Base-by-base conservation (phyloP, 202 grass and related monocot species). In the Schoenoplectus triqueter region DNA sequence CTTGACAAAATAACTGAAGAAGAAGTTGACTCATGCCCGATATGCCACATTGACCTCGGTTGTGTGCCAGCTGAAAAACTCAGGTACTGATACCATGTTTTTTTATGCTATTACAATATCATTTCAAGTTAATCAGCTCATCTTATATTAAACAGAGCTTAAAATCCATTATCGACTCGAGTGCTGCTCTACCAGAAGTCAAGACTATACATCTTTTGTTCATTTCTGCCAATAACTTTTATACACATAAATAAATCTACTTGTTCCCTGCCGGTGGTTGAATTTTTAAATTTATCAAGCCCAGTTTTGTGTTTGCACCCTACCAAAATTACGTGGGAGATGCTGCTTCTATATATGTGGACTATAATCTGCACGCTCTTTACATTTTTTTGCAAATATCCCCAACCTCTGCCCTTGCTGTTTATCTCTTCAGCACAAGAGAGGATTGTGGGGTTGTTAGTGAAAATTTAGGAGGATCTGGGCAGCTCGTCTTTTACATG, bases 31-130 rank as follows among this genome's bases (percentile, higher is more conserved):
- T 85, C 65, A 47, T 99, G 96, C 69, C 96, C 96, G 74, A 92
- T 92, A 73, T 99, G 96, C 82, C 64, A 89, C 7, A 90, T 89
- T 83, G 75, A 91, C 80, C 87, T 99, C 57, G 96, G 96, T 47
- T 76, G 87, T 66, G 52, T 86, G 78, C 90, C 96, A 80, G 86
- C 90, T 86, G 92, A 99, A 48, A 99, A 96, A 83, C 96, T 99
- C 84, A 90, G 93, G 96, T 99, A 80, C 80, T 80, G 31, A 62
- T 52, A 21, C 63, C 69, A 66, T 61, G 55, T 60, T 40, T 57
- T 66, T 56, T 54, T 80, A 73, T 42, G 40, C 60, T 13, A 83
- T 11, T 80, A 41, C 52, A 73, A 46, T 40, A 40, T 86, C 40
- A 11, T 81, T 63, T 49, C 11, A n/a, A 10, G 40, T 62, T 48